phyloP scores from a whole-genome alignment of 352 stramenopile genomes.

The Pythium apleroticum region DNA sequence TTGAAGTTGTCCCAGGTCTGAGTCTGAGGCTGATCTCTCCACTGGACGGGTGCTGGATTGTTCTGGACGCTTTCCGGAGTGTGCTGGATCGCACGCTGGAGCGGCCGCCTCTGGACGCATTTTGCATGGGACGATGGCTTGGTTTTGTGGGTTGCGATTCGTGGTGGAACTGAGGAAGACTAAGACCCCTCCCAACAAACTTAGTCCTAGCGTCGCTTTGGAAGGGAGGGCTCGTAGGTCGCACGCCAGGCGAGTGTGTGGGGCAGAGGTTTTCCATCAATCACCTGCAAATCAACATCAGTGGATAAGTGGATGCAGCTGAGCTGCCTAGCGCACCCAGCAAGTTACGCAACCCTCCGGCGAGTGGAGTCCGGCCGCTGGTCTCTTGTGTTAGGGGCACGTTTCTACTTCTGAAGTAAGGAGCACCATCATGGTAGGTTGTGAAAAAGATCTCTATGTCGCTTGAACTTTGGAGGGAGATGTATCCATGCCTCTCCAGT shows the following conservation, averaged over 20 bases:
- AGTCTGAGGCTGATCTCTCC: too few relatives aligned
- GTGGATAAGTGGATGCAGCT: neutral
- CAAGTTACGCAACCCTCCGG: neutral
- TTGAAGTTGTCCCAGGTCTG: too few relatives aligned
- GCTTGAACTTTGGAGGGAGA: neutral
- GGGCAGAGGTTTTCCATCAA: neutral
- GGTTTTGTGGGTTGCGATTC: neutral
- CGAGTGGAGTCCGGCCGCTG: too few relatives aligned
- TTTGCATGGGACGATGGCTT: neutral
- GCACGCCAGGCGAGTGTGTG: neutral
- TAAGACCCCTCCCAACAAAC: too few relatives aligned
- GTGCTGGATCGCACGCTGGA: slow-evolving; percentile 2
- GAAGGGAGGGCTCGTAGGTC: neutral
- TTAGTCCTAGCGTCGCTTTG: too few relatives aligned
- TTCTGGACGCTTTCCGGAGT: slow-evolving; percentile 15
- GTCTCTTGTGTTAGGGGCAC: neutral
- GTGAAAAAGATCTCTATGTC: neutral
- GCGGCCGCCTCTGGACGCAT: neutral
- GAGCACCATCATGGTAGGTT: neutral
- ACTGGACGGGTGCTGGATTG: slow-evolving; percentile 4
- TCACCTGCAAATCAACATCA: slow-evolving; percentile 1
- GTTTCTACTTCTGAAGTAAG: neutral
- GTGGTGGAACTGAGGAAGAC: neutral
- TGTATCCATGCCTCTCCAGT: too few relatives aligned
- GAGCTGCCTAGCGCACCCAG: neutral